Evolutionary conservation across 2,329 filamentous ascomycete genomes (phyloP).

Genomic region (Trichoderma atroviride): DNA sequence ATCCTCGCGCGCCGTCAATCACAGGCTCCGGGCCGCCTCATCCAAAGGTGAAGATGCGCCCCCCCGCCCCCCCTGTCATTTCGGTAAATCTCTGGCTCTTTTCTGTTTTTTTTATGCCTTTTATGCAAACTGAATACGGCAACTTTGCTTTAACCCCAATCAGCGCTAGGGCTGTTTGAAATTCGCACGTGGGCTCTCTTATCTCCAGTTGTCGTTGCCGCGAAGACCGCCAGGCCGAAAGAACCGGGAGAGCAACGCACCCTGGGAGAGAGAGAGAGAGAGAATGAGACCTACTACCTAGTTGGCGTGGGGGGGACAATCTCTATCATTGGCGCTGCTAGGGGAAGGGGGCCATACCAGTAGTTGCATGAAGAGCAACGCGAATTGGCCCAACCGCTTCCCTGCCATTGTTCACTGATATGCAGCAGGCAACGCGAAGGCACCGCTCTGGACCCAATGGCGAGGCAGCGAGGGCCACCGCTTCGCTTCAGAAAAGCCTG

Average conservation of each 20-base stretch:
- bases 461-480: slow-evolving; percentile 11
- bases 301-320: slow-evolving; percentile 20
- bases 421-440: slow-evolving; percentile 11
- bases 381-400: neutral
- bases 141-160: slow-evolving; percentile 19
- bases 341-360: slow-evolving; percentile 13
- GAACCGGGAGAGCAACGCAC: slow-evolving; percentile 9
- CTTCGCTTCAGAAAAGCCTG: neutral
- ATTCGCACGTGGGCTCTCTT: slow-evolving; percentile 27
- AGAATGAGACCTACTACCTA: slow-evolving; percentile 5
- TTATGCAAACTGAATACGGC: slow-evolving; percentile 9
- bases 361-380: slow-evolving; percentile 7
- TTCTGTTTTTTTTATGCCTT: neutral
- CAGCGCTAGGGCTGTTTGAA: slow-evolving; percentile 25
- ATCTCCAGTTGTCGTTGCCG: slow-evolving; percentile 19
- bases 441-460: slow-evolving; percentile 4
- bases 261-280: neutral
- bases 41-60: neutral
- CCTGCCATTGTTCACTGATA: neutral
- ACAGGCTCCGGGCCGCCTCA: neutral
- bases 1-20: neutral
- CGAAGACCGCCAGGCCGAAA: slow-evolving; percentile 26
- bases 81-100: slow-evolving; percentile 27
- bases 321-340: slow-evolving; percentile 16
- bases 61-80: neutral